Conservation (phyloP, 2,329 filamentous ascomycete species). For the Bimuria novae-zelandiae region DNA sequence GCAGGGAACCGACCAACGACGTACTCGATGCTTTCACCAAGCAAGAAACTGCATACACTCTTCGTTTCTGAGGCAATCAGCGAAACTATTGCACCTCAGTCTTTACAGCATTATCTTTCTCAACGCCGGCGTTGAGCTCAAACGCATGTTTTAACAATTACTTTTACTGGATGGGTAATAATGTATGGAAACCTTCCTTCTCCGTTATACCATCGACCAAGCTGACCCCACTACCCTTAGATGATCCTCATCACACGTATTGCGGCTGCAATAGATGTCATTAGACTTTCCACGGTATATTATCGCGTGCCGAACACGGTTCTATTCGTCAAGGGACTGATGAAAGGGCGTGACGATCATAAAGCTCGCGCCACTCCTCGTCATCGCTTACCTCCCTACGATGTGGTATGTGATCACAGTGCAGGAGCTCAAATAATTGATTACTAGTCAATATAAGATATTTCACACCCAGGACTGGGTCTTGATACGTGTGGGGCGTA, state of each 20-base stretch:
- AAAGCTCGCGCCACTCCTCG: background rate
- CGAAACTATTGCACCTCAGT: conserved; percentile 8
- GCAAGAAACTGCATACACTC: conserved; percentile 3
- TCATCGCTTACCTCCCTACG: background rate
- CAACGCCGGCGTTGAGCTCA: conserved; percentile 6
- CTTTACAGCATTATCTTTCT: conserved; percentile 6
- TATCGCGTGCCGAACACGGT: conserved; percentile 3
- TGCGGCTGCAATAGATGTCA: background rate
- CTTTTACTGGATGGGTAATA: conserved; percentile 6
- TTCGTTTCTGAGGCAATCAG: conserved; percentile 8
- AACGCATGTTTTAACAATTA: conserved; percentile 11
- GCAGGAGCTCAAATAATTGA: background rate
- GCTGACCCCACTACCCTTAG: background rate
- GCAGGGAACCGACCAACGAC: conserved; percentile 8
- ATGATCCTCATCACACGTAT: conserved; percentile 6
- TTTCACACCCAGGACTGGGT: too few relatives aligned
- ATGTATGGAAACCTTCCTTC: background rate
- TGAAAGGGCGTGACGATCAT: background rate
- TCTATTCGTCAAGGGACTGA: background rate
- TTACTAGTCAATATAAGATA: too few relatives aligned
- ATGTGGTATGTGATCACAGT: background rate
- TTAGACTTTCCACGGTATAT: conserved; percentile 1
- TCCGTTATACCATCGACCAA: background rate
- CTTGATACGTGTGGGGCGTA: too few relatives aligned
- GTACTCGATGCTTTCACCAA: conserved; percentile 8